A percentile compares a stretch with the other conserved stretches of the same genome.
phyloP scores from a whole-genome alignment of 1,284 basidiomycete species.

The Ceratobasidium sp. region DNA sequence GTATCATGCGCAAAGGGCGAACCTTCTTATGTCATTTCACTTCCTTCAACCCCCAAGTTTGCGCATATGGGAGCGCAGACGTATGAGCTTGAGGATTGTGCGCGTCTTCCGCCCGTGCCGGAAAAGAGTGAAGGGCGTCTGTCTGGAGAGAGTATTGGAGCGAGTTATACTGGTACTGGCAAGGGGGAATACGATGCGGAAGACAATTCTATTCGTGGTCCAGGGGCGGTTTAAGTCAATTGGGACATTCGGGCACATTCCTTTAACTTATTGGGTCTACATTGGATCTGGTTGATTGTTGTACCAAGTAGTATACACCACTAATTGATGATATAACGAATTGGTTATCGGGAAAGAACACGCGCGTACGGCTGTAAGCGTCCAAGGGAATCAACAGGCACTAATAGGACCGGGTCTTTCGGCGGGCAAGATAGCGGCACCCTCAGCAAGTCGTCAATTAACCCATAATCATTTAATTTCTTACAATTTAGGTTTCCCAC shows the following conservation, averaged over 20 bases:
- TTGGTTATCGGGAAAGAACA: too few species aligned
- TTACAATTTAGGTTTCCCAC: too few species aligned
- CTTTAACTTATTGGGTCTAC: constrained; percentile 12
- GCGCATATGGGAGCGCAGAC: constrained; percentile 8
- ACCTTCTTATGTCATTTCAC: constrained; percentile 25
- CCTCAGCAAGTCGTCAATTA: background rate
- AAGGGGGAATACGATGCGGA: constrained; percentile 33
- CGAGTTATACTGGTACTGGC: constrained; percentile 26
- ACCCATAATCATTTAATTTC: too few species aligned
- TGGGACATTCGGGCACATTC: background rate
- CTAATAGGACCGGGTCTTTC: too few species aligned
- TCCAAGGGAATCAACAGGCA: background rate
- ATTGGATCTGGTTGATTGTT: background rate
- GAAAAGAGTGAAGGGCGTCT: constrained; percentile 27
- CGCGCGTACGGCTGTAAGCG: too few species aligned
- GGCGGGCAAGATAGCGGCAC: too few species aligned
- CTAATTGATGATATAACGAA: background rate
- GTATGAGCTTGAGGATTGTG: constrained; percentile 36
- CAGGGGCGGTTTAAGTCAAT: background rate
- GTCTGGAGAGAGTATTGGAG: constrained; percentile 31
- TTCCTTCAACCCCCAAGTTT: constrained; percentile 14
- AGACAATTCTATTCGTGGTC: background rate
- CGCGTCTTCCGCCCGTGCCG: constrained; percentile 7
- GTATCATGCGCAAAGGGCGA: constrained; percentile 28
- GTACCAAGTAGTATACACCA: background rate